A percentile compares a stretch with the other conserved stretches of the same genome.
phyloP scores from a whole-genome alignment of 306 rosid genomes.

The Vigna unguiculata region DNA sequence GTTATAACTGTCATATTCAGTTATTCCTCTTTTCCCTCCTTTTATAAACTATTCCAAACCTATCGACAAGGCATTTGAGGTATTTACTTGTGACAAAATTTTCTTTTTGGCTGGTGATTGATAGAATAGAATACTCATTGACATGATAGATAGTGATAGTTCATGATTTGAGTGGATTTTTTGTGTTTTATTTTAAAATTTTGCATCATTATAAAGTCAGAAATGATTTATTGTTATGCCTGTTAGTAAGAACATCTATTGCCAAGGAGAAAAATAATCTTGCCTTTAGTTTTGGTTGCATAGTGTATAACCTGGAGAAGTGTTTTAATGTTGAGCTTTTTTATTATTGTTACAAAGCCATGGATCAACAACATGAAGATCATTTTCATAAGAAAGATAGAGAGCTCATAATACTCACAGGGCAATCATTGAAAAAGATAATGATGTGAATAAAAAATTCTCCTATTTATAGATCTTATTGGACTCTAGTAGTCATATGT shows the following conservation, averaged over 20 bases:
- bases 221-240: conserved; percentile 13
- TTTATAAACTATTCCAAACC: too few relatives aligned
- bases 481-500: too few relatives aligned
- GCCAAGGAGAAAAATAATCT: background rate
- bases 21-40: too few relatives aligned
- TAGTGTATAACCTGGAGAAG: conserved; percentile 5
- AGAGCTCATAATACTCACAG: too few relatives aligned
- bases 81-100: background rate
- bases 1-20: too few relatives aligned
- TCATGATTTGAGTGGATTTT: conserved; percentile 13
- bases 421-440: too few relatives aligned
- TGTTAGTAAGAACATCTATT: background rate
- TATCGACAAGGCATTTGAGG: background rate
- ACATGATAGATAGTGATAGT: background rate
- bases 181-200: background rate
- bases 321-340: conserved; percentile 2
- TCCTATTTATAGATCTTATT: too few relatives aligned
- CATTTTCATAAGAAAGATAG: too few relatives aligned
- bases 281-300: conserved; percentile 5
- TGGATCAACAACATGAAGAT: too few relatives aligned
- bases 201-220: background rate
- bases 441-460: too few relatives aligned
- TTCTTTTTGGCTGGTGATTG: conserved; percentile 24
- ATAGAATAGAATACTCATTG: conserved; percentile 14
- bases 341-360: background rate